A percentile compares a stretch with the other conserved stretches of the same genome.
phyloP scores from a whole-genome alignment of 139 green algal genomes.

The Coelastrella sp. region DNA sequence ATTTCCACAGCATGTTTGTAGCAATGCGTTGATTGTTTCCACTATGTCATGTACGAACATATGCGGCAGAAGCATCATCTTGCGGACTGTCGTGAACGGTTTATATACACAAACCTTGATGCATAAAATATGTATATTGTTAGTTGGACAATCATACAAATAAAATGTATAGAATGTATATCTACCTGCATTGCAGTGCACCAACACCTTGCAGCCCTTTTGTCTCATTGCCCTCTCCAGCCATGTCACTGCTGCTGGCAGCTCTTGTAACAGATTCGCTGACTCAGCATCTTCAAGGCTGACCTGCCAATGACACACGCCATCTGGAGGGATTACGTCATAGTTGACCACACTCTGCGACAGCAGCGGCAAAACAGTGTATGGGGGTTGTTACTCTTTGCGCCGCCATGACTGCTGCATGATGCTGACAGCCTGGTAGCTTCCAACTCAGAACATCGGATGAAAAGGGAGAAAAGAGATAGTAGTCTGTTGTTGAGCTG shows the following conservation, averaged over 20 bases:
- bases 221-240: slow-evolving; percentile 43
- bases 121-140: background rate
- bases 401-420: no score
- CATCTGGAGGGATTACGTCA: background rate
- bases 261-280: slow-evolving; percentile 59
- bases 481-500: no score
- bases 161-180: background rate
- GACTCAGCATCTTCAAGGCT: slow-evolving; percentile 57
- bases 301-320: slow-evolving; percentile 39
- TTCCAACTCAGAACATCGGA: no score
- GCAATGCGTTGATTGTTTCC: no score
- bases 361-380: background rate
- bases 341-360: slow-evolving; percentile 48
- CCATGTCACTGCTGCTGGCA: slow-evolving; percentile 56
- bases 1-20: no score
- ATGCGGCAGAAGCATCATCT: no score
- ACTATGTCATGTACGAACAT: no score
- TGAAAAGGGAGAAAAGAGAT: no score
- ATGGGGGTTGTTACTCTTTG: no score
- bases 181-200: slow-evolving; percentile 72
- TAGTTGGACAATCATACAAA: background rate
- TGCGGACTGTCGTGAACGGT: no score
- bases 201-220: slow-evolving; percentile 59
- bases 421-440: no score
- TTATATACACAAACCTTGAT: background rate